Percentiles rank a stretch among this genome's conserved stretches.
These are phyloP conservation scores for Penicillium ucsense DNA, from an alignment of 495 filamentous ascomycete species.

Conservation along the genomic window DNA sequence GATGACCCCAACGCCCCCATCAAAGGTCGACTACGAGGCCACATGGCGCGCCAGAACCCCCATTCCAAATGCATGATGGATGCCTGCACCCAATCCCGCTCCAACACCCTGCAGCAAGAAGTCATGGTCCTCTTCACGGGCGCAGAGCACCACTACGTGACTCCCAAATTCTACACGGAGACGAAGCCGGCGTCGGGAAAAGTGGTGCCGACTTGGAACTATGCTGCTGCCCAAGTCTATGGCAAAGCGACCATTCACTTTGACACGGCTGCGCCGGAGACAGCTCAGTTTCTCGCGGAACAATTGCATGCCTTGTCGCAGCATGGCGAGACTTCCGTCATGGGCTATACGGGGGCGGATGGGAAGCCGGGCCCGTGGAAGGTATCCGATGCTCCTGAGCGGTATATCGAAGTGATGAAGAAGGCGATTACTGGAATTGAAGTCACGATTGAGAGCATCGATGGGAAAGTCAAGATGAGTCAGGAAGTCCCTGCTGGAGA, in stretches of 20 bases:
- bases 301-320: slow-evolving; percentile 34
- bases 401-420: slow-evolving; percentile 39
- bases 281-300: slow-evolving; percentile 25
- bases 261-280: slow-evolving; percentile 25
- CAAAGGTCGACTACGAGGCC: slow-evolving; percentile 38
- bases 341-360: slow-evolving; percentile 31
- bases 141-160: slow-evolving; percentile 41
- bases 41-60: slow-evolving; percentile 46
- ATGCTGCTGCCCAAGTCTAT: slow-evolving; percentile 43
- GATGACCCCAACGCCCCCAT: slow-evolving; percentile 15
- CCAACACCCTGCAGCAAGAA: slow-evolving; percentile 10
- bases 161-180: slow-evolving; percentile 46
- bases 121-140: slow-evolving; percentile 42
- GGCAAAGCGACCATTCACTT: slow-evolving; percentile 36
- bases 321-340: slow-evolving; percentile 33
- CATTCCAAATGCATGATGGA: slow-evolving; percentile 45
- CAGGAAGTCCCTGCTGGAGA: slow-evolving; percentile 41
- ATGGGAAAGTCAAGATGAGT: slow-evolving; percentile 50
- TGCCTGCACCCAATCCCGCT: slow-evolving; percentile 1
- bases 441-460: slow-evolving; percentile 34
- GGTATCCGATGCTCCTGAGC: slow-evolving; percentile 37
- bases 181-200: slow-evolving; percentile 47
- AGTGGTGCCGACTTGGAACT: slow-evolving; percentile 52
- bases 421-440: slow-evolving; percentile 45
- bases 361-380: slow-evolving; percentile 29